Evolutionary conservation across 1,284 basidiomycete genomes (phyloP).

Genomic region (Boletus mariae): DNA sequence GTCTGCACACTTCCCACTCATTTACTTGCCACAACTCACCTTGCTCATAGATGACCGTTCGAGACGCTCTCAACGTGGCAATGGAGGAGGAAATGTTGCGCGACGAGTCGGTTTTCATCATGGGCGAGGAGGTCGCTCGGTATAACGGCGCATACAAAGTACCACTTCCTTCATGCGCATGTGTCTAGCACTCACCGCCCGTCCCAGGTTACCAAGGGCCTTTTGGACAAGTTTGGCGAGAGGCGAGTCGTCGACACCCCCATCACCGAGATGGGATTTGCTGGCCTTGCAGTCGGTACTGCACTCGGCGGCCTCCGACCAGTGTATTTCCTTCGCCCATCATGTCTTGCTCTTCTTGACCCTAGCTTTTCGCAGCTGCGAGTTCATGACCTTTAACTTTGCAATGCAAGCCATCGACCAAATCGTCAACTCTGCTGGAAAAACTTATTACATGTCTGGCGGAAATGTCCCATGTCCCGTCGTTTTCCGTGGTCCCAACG

Average conservation of each 20-base stretch:
- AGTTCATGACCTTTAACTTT: slow-evolving; percentile 99
- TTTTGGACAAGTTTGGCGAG: slow-evolving; percentile 99
- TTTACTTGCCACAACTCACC: slow-evolving; percentile 6
- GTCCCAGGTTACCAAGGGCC: slow-evolving; percentile 87
- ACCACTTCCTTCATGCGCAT: slow-evolving; percentile 14
- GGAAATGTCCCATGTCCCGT: slow-evolving; percentile 97
- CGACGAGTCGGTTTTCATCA: slow-evolving; percentile 92
- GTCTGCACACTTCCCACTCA: slow-evolving; percentile 36
- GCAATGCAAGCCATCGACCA: slow-evolving; percentile 99
- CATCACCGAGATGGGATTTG: slow-evolving; percentile 99
- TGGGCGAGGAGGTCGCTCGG: slow-evolving; percentile 98
- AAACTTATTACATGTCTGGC: slow-evolving; percentile 99
- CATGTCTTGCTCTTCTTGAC: slow-evolving; percentile 10
- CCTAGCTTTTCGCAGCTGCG: slow-evolving; percentile 60
- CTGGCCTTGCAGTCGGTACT: slow-evolving; percentile 93
- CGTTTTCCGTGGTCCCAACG: slow-evolving; percentile 99
- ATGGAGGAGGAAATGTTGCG: slow-evolving; percentile 99
- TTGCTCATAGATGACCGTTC: slow-evolving; percentile 83
- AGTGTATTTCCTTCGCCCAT: slow-evolving; percentile 49
- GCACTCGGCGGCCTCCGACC: slow-evolving; percentile 93
- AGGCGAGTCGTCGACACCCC: slow-evolving; percentile 97
- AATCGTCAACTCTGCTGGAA: slow-evolving; percentile 99
- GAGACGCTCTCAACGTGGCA: slow-evolving; percentile 95
- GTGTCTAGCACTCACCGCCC: slow-evolving; percentile 6
- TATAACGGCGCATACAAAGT: slow-evolving; percentile 99